Base-by-base conservation (phyloP, 306 rosid species). In the Fagus sylvatica region DNA sequence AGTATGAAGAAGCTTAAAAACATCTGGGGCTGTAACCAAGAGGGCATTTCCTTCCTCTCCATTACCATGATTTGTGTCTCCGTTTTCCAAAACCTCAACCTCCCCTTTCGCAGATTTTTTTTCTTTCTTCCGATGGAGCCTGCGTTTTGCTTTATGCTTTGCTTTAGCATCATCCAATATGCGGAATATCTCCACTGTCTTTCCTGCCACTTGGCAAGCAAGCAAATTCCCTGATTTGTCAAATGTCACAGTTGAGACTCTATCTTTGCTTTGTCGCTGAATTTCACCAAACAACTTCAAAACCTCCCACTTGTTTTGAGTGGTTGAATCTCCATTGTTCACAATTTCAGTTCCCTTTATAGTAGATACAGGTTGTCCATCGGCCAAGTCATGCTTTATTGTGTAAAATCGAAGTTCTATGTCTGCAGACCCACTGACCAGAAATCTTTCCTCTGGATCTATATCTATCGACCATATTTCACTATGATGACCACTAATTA, bases 161-260 rank as follows among this genome's bases (percentile, higher is more conserved):
- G 97, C 93, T 85, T 91, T 97, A 28, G 87, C 78, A 57, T 89
- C 96, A 83, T 93, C 97, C 88, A 95, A 82, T n/a, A 95, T 88
- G 30, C 85, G 89, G 77, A 84, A 95, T 65, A 95, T 74, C 81
- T 95, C 98, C 13, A 90, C 89, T 1, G 85, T 88, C 85, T 95
- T 92, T 69, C 98, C 98, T 0, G 98, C 98, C 74, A 88, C 91
- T 75, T 95, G 98, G 76, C 97, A 95, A 49, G 98, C 98, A 73
- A 95, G 78, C 78, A 95, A 81, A 87, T 79, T 89, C 70, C 98
- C 98, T 0, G 88, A 79, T 86, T 87, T 95, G 88, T 88, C 88
- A 80, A 92, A 95, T 83, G 86, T 87, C 79, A 95, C 87, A 0
- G 91, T 92, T 10, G 96, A 88, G 76, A 95, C 97, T 87, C 98